These are phyloP conservation scores for Xylaria longipes DNA, from an alignment of 495 filamentous ascomycete genomes.

Conservation along the genomic window DNA sequence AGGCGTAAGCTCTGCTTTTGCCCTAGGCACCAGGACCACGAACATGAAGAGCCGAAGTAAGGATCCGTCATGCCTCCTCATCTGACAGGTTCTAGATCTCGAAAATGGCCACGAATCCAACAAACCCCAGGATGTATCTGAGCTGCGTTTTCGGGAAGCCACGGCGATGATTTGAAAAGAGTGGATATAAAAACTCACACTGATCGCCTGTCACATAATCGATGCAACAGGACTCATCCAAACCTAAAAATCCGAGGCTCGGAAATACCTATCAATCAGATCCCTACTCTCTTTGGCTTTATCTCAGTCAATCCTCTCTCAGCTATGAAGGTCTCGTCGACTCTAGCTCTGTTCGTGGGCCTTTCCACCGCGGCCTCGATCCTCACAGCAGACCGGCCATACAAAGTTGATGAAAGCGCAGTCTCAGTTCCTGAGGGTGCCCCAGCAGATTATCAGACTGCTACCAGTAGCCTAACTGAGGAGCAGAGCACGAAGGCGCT, in stretches of 20 bases:
- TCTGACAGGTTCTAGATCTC: constrained; percentile 36
- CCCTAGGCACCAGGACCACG: constrained; percentile 14
- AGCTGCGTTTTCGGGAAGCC: constrained; percentile 21
- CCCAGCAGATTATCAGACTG: constrained; percentile 34
- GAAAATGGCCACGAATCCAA: background rate
- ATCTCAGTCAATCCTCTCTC: constrained; percentile 9
- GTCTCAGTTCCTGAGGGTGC: constrained; percentile 26
- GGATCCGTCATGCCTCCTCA: constrained; percentile 31
- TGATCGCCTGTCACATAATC: constrained; percentile 1
- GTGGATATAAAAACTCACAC: constrained; percentile 16
- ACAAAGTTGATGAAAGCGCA: background rate
- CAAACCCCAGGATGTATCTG: constrained; percentile 7
- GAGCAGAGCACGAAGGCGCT: constrained; percentile 35
- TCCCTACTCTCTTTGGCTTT: constrained; percentile 30
- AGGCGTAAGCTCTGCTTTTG: constrained; percentile 32
- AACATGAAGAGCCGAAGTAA: background rate
- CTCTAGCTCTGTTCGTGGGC: constrained; percentile 41
- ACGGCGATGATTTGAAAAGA: constrained; percentile 15
- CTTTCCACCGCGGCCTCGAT: constrained; percentile 35
- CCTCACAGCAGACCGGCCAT: constrained; percentile 22
- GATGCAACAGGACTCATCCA: background rate
- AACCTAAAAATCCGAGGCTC: background rate
- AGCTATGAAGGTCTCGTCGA: constrained; percentile 45
- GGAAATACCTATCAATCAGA: constrained; percentile 30
- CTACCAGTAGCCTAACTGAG: constrained; percentile 31